Percentiles rank a stretch among this genome's conserved stretches.
Conservation (phyloP, 139 green algal genomes). For the Haematococcus sp. region DNA sequence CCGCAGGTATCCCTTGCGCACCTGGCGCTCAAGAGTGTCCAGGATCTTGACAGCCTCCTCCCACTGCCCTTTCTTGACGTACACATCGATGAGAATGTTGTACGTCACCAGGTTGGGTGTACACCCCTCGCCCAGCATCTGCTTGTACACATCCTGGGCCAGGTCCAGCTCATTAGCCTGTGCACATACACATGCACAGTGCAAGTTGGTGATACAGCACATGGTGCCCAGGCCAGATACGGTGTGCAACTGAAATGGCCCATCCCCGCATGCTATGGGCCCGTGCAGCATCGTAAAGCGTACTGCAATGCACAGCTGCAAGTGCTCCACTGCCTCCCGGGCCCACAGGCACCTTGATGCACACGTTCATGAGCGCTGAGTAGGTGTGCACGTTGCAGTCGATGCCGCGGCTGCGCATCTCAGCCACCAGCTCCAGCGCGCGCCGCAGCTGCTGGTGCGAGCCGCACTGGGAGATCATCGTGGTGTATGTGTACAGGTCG, state of each 20-base stretch:
- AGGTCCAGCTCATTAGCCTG: conserved; percentile 69
- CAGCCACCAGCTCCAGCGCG: conserved; percentile 69
- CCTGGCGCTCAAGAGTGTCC: conserved; percentile 70
- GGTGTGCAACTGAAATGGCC: not conserved
- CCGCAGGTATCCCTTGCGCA: too few relatives aligned
- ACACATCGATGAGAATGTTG: conserved; percentile 76
- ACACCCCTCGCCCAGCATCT: conserved; percentile 64
- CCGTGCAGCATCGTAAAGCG: too few relatives aligned
- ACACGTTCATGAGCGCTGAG: conserved; percentile 77
- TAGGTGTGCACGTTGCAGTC: conserved; percentile 75
- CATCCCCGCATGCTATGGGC: too few relatives aligned
- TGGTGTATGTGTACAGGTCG: conserved; percentile 90
- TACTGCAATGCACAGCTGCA: too few relatives aligned
- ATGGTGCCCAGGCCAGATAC: not conserved
- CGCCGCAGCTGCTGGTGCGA: conserved; percentile 63
- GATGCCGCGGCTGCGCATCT: conserved; percentile 65
- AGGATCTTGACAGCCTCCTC: conserved; percentile 58
- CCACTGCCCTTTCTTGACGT: conserved; percentile 56
- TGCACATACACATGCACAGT: conserved; percentile 36
- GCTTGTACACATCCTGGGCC: conserved; percentile 65
- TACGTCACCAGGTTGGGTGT: conserved; percentile 73
- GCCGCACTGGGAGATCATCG: conserved; percentile 73
- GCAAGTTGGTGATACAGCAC: not conserved
- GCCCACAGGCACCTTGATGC: conserved; percentile 80
- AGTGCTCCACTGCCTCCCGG: too few relatives aligned